Conservation (phyloP, 2,329 filamentous ascomycete genomes). For the Epicoccum nigrum region DNA sequence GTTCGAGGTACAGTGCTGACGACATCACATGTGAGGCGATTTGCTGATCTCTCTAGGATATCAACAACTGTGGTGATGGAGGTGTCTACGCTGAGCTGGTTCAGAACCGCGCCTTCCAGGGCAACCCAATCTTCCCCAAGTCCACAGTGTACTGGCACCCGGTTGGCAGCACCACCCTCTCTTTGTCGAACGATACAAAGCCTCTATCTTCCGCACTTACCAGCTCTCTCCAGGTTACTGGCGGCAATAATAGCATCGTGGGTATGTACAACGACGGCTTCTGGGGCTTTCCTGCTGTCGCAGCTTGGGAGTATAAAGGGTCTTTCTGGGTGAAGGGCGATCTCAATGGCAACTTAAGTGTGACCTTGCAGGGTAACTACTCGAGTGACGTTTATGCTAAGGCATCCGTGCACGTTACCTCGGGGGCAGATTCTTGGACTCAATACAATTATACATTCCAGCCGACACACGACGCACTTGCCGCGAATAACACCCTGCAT, state of each 20-base stretch:
- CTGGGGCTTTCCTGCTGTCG: background rate
- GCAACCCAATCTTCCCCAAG: background rate
- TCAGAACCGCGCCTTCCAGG: constrained; percentile 72
- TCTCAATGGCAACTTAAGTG: background rate
- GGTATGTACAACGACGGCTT: constrained; percentile 1
- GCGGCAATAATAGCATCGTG: background rate
- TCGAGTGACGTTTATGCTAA: background rate
- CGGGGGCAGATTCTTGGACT: background rate
- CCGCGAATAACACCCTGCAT: background rate
- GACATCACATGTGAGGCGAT: background rate
- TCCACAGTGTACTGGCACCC: background rate
- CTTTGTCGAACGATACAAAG: background rate
- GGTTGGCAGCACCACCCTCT: background rate
- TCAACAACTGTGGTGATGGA: constrained; percentile 73
- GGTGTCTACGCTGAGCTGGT: constrained; percentile 75
- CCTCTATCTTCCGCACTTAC: constrained; percentile 1
- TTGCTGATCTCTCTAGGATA: constrained; percentile 42
- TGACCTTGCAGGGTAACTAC: background rate
- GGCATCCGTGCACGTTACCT: background rate
- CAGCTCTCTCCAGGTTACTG: background rate
- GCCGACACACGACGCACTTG: background rate
- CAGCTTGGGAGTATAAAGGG: constrained; percentile 1
- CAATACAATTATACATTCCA: background rate
- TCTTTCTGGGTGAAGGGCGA: background rate
- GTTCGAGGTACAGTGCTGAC: background rate